These are phyloP conservation scores for Exophiala sp. DNA, from an alignment of 2,329 filamentous ascomycete species.

Conservation along the genomic window DNA sequence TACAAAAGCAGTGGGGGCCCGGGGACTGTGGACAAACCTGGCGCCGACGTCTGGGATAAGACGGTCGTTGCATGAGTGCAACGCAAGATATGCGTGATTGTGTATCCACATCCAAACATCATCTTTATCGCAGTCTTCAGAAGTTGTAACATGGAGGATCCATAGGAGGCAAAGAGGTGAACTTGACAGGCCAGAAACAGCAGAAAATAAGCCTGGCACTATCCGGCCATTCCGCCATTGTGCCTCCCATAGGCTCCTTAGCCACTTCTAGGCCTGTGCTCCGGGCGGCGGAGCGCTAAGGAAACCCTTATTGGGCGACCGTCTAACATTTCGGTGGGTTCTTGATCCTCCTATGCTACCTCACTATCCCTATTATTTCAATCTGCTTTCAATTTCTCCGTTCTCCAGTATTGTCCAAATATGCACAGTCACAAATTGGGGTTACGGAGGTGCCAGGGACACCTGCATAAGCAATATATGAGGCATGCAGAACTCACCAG, in stretches of 20 bases:
- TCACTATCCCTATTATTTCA: constrained; percentile 7
- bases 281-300: constrained; percentile 6
- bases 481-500: background rate
- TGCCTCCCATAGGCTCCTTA: constrained; percentile 6
- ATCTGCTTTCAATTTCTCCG: background rate
- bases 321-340: background rate
- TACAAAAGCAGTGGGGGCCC: constrained; percentile 12
- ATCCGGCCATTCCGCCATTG: constrained; percentile 18
- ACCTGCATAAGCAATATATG: background rate
- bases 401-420: background rate
- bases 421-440: constrained; percentile 15
- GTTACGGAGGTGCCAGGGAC: background rate
- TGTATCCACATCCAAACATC: constrained; percentile 2
- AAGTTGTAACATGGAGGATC: background rate
- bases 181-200: background rate
- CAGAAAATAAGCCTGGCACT: background rate
- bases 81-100: constrained; percentile 2
- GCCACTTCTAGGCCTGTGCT: background rate
- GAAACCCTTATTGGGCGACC: background rate
- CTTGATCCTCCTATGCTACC: constrained; percentile 15
- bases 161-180: background rate
- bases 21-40: constrained; percentile 9
- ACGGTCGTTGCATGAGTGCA: background rate
- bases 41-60: background rate
- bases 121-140: background rate